Evolutionary conservation across 768 basidiomycete genomes (phyloP).

Genomic region (Cantharellus anzutake): DNA sequence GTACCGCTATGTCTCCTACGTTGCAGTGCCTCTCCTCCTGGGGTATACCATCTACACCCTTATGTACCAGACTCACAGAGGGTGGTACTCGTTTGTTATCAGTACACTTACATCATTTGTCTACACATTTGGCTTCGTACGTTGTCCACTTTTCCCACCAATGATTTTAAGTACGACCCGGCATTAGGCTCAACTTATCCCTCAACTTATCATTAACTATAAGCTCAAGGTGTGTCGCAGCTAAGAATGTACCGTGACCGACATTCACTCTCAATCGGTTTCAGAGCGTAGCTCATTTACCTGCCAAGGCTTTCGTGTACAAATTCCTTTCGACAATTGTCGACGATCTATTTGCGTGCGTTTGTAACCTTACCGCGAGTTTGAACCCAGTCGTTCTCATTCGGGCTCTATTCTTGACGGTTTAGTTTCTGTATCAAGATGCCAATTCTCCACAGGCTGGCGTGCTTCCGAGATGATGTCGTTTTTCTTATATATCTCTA

Average conservation of each 20-base stretch:
- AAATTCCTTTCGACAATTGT: constrained; percentile 80
- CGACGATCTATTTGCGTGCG: constrained; percentile 83
- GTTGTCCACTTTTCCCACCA: constrained; percentile 23
- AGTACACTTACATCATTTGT: constrained; percentile 85
- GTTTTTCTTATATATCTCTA: constrained; percentile 87
- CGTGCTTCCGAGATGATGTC: constrained; percentile 49
- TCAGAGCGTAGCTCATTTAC: constrained; percentile 92
- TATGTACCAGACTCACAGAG: constrained; percentile 64
- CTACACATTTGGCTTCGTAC: constrained; percentile 94
- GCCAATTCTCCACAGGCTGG: constrained; percentile 81
- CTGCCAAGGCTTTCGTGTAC: constrained; percentile 96
- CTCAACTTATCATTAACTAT: constrained; percentile 90
- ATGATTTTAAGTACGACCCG: constrained; percentile 8
- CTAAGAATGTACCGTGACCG: neutral
- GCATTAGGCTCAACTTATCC: constrained; percentile 60
- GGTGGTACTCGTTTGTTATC: constrained; percentile 94
- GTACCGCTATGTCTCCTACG: constrained; percentile 87
- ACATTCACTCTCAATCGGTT: neutral
- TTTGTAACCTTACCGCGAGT: neutral
- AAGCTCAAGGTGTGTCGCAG: constrained; percentile 54
- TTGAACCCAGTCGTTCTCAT: neutral
- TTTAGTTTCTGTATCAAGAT: constrained; percentile 85
- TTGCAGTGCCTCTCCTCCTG: constrained; percentile 60
- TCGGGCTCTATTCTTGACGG: neutral
- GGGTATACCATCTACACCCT: constrained; percentile 68